A percentile compares a stretch with the other conserved stretches of the same genome.
Evolutionary conservation across 129 eudicot species (phyloP).

Genomic region (Centella asiatica): DNA sequence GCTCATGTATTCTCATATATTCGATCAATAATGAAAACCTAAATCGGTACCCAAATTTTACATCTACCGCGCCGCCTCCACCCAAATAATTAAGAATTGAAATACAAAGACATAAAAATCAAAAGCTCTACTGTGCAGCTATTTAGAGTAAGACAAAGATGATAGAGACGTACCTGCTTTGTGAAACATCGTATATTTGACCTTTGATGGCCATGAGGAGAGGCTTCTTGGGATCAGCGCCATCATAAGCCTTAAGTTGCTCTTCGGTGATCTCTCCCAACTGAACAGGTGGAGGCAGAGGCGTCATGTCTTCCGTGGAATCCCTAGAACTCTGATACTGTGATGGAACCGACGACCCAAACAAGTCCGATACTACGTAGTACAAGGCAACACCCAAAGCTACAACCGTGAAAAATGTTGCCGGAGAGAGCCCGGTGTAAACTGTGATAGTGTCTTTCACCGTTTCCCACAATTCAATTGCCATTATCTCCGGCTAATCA

Average conservation of each 20-base stretch:
- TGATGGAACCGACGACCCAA: constrained; percentile 40
- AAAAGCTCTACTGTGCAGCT: too few relatives aligned
- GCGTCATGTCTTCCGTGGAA: constrained; percentile 43
- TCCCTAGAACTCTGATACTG: constrained; percentile 22
- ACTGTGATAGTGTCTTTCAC: constrained; percentile 50
- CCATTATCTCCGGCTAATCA: constrained; percentile 41
- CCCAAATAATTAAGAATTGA: too few relatives aligned
- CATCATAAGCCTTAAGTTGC: constrained; percentile 60
- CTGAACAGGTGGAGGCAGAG: constrained; percentile 84
- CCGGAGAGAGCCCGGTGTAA: constrained; percentile 69
- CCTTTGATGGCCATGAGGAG: constrained; percentile 90
- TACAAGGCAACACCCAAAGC: constrained; percentile 57
- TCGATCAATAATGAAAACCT: too few relatives aligned
- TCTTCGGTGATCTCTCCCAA: constrained; percentile 73
- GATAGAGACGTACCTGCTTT: constrained; percentile 98
- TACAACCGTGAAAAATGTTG: constrained; percentile 50
- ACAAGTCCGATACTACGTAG: constrained; percentile 41
- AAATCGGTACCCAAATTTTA: too few relatives aligned
- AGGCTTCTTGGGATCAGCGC: constrained; percentile 64
- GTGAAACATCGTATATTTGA: constrained; percentile 88
- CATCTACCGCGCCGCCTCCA: too few relatives aligned
- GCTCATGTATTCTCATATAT: too few relatives aligned
- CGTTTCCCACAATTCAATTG: constrained; percentile 55
- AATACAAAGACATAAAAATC: too few relatives aligned
- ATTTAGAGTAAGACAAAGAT: too few relatives aligned